phyloP scores from a whole-genome alignment of 257 asterid genomes.

The Solanum bulbocastanum region DNA sequence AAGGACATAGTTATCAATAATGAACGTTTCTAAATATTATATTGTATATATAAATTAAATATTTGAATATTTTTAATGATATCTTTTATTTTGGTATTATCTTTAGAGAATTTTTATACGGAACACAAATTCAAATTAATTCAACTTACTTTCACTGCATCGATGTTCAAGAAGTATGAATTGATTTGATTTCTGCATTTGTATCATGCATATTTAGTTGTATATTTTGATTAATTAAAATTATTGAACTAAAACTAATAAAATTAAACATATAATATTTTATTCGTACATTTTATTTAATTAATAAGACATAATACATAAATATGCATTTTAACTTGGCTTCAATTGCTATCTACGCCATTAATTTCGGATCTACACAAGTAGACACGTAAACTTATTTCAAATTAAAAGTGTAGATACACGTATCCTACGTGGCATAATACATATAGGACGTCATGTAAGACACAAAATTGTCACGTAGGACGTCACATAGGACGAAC shows the following conservation, averaged over 20 bases:
- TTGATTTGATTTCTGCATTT: neutral
- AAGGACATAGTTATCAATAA: too few relatives aligned
- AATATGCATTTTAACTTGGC: too few relatives aligned
- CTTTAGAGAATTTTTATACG: too few relatives aligned
- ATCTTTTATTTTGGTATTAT: neutral
- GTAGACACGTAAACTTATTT: too few relatives aligned
- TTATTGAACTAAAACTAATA: neutral
- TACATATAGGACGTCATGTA: too few relatives aligned
- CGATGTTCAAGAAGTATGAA: neutral
- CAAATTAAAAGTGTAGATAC: too few relatives aligned
- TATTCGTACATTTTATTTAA: neutral
- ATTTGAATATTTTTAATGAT: neutral
- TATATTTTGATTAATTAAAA: neutral
- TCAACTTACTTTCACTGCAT: neutral
- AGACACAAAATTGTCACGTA: too few relatives aligned
- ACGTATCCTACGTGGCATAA: too few relatives aligned
- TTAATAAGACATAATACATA: neutral
- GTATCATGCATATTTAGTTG: neutral
- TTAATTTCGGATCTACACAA: too few relatives aligned
- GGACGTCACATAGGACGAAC: neutral
- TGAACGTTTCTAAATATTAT: neutral
- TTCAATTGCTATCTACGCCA: accelerated
- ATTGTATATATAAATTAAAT: neutral
- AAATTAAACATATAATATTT: neutral
- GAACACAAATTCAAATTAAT: neutral